phyloP scores from a whole-genome alignment of 495 filamentous ascomycete species.

The Elasticomyces elasticus region DNA sequence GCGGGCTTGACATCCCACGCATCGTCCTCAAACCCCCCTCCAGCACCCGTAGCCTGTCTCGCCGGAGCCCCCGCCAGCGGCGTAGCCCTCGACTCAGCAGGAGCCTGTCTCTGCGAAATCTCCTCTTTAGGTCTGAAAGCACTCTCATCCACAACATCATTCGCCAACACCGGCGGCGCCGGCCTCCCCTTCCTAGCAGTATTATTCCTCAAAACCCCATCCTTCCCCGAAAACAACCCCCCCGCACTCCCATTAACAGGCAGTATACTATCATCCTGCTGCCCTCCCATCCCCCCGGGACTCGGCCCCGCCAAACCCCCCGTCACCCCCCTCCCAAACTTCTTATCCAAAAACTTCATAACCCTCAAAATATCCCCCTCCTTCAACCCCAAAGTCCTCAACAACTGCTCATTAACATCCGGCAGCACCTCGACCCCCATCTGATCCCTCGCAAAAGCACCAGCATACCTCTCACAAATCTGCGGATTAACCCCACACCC shows the following conservation, averaged over 20 bases:
- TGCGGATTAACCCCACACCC: constrained; percentile 80
- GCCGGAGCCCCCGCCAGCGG: constrained; percentile 43
- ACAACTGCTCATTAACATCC: constrained; percentile 69
- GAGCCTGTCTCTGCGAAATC: constrained; percentile 36
- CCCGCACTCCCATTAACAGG: constrained; percentile 38
- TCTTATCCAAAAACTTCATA: constrained; percentile 78
- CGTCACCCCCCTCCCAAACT: no score
- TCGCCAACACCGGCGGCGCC: constrained; percentile 70
- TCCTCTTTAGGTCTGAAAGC: constrained; percentile 48
- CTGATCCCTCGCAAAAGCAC: constrained; percentile 76
- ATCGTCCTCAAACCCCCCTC: constrained; percentile 85
- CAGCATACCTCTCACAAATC: constrained; percentile 86
- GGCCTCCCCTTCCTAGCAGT: constrained; percentile 79
- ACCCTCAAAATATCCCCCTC: constrained; percentile 95
- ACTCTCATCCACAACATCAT: constrained; percentile 76
- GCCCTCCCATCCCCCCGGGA: no score
- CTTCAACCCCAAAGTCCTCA: constrained; percentile 79
- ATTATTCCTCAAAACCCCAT: constrained; percentile 81
- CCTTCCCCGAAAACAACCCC: constrained; percentile 84
- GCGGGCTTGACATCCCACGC: constrained; percentile 96
- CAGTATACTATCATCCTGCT: constrained; percentile 22
- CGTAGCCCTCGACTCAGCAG: constrained; percentile 40
- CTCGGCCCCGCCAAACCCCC: no score
- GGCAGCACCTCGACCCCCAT: constrained; percentile 89
- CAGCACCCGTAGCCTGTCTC: constrained; percentile 27